Percentiles rank a stretch among this genome's conserved stretches.
Evolutionary conservation across 768 basidiomycete genomes (phyloP).

Genomic region (Tylopilus intermedius): DNA sequence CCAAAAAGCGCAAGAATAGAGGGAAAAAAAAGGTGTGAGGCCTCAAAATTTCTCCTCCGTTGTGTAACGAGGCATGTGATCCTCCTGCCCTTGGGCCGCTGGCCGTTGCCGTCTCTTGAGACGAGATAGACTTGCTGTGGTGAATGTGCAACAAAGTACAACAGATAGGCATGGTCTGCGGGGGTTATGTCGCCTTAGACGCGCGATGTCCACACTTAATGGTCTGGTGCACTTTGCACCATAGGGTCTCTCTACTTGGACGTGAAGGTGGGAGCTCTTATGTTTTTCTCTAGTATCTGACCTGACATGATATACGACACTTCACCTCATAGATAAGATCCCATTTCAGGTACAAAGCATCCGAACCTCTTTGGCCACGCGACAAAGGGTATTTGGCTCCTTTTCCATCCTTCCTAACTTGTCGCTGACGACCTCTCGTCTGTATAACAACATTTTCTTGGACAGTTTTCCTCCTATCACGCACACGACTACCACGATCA

Average conservation of each 20-base stretch:
- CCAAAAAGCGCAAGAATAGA: constrained; percentile 20
- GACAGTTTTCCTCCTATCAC: too few species aligned
- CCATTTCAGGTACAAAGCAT: too few species aligned
- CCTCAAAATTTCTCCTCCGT: too few species aligned
- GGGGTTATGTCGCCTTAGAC: background rate
- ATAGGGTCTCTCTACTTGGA: background rate
- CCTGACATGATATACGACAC: too few species aligned
- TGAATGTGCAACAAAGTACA: background rate
- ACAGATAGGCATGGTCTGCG: background rate
- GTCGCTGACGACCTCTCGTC: background rate
- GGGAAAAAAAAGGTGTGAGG: constrained; percentile 17
- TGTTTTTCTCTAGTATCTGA: background rate
- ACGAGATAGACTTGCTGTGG: background rate
- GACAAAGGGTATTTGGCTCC: background rate
- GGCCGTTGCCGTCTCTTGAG: background rate
- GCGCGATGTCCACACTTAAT: background rate
- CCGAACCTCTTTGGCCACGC: too few species aligned
- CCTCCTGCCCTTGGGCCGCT: background rate
- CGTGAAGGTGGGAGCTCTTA: background rate
- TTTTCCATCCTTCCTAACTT: background rate
- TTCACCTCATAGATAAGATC: constrained; percentile 3
- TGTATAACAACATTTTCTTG: background rate
- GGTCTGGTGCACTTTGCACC: background rate
- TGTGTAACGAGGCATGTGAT: background rate
- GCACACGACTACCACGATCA: background rate